These are phyloP conservation scores for Suaeda aralocaspica DNA, from an alignment of 148 eudicot genomes.

Conservation along the genomic window DNA sequence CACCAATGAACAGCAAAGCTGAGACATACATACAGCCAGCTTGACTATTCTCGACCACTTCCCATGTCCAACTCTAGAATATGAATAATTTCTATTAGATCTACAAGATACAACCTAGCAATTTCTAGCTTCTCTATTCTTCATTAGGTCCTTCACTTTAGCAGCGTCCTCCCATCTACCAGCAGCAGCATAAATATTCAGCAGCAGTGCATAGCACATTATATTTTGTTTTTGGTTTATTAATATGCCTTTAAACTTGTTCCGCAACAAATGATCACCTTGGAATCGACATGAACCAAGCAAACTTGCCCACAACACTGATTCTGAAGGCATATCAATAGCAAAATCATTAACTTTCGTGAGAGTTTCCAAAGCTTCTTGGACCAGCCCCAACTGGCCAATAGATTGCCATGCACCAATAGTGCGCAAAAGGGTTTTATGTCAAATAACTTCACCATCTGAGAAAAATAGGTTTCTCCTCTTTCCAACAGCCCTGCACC, in stretches of 20 bases:
- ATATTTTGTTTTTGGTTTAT: constrained; percentile 44
- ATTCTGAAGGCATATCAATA: constrained; percentile 33
- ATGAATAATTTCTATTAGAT: constrained; percentile 56
- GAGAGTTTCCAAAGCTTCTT: constrained; percentile 56
- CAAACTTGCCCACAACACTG: constrained; percentile 50
- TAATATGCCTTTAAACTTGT: constrained; percentile 45
- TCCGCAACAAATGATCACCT: constrained; percentile 50
- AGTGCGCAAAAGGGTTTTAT: constrained; percentile 67
- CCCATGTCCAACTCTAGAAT: constrained; percentile 31
- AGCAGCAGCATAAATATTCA: constrained; percentile 55
- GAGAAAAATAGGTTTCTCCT: constrained; percentile 46
- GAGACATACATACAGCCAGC: constrained; percentile 27
- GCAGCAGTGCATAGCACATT: constrained; percentile 50
- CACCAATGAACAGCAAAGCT: constrained; percentile 8
- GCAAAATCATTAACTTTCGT: constrained; percentile 35
- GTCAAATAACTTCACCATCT: constrained; percentile 46
- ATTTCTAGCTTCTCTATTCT: constrained; percentile 18
- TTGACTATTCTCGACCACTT: constrained; percentile 20
- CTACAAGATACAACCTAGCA: constrained; percentile 44
- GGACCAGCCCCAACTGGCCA: constrained; percentile 47
- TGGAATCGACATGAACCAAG: constrained; percentile 51
- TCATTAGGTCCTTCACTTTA: constrained; percentile 46
- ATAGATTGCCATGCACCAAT: constrained; percentile 82
- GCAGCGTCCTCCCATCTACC: constrained; percentile 70
- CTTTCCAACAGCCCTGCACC: constrained; percentile 43